A percentile compares a stretch with the other conserved stretches of the same genome.
Conservation (phyloP, 345 rosid species). For the Gossypium thurberi region DNA sequence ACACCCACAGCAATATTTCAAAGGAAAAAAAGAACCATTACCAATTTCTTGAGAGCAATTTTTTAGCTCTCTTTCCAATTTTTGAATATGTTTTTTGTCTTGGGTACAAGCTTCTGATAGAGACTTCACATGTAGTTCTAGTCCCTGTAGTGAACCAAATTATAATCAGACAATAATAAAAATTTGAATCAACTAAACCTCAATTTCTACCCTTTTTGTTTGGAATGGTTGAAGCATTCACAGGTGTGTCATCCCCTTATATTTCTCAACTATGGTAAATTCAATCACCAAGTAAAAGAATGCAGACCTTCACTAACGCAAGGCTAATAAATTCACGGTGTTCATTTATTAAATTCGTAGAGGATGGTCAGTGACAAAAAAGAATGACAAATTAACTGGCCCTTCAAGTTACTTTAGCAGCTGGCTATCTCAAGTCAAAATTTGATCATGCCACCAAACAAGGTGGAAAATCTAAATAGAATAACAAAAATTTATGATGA, state of each 20-base stretch:
- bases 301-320: neutral
- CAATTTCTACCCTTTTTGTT: neutral
- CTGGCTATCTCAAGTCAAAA: neutral
- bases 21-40: conserved; percentile 19
- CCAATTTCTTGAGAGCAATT: conserved; percentile 87
- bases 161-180: conserved; percentile 7
- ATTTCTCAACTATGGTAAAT: neutral
- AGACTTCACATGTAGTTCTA: conserved; percentile 52
- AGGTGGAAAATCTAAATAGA: neutral
- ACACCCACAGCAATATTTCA: neutral
- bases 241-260: neutral
- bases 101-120: conserved; percentile 50
- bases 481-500: neutral
- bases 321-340: neutral
- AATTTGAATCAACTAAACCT: neutral
- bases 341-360: neutral
- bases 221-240: neutral
- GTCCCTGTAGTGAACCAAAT: conserved; percentile 35
- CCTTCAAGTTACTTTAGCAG: neutral
- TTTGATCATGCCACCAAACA: neutral
- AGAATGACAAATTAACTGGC: neutral
- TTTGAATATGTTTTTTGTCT: conserved; percentile 46
- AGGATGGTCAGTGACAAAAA: neutral
- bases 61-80: conserved; percentile 63
- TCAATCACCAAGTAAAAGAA: neutral